These are phyloP conservation scores for Phytopythium cucurbitacearum DNA, from an alignment of 352 stramenopile species.

Conservation along the genomic window DNA sequence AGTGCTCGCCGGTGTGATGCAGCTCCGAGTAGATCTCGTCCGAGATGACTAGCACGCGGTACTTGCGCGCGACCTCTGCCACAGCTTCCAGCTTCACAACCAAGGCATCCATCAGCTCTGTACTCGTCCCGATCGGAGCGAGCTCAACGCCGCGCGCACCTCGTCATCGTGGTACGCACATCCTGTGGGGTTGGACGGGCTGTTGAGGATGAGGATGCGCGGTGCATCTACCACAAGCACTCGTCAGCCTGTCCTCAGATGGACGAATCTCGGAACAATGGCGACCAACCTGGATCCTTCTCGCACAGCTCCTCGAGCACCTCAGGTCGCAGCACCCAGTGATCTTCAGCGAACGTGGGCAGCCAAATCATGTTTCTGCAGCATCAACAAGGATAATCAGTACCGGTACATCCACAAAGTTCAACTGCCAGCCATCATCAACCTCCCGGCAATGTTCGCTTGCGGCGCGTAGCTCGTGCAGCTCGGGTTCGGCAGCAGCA, in stretches of 20 bases:
- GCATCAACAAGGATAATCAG: not conserved
- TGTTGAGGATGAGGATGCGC: constrained; percentile 85
- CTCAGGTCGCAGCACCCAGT: constrained; percentile 76
- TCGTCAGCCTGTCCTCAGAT: not conserved
- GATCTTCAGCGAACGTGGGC: constrained; percentile 67
- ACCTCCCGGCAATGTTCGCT: constrained; percentile 81
- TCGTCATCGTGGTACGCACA: constrained; percentile 79
- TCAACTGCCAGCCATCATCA: not conserved
- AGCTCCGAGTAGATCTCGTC: constrained; percentile 89
- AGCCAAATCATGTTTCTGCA: constrained; percentile 87
- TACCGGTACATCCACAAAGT: not conserved
- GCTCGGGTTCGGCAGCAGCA: constrained; percentile 80
- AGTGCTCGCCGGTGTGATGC: constrained; percentile 63
- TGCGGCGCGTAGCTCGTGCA: constrained; percentile 86
- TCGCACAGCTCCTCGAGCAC: constrained; percentile 77
- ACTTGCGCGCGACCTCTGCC: constrained; percentile 73
- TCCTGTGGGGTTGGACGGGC: constrained; percentile 80
- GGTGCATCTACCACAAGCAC: constrained; percentile 52
- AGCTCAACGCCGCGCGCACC: constrained; percentile 17
- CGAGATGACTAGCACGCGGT: constrained; percentile 86
- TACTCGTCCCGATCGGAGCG: not conserved
- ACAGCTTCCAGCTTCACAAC: constrained; percentile 44
- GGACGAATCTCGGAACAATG: not conserved
- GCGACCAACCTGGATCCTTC: constrained; percentile 62
- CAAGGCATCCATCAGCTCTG: not conserved